Evolutionary conservation across 495 filamentous ascomycete species (phyloP), one percentile per base, ranked within the genome.

Genomic region (Viridothelium virens): DNA sequence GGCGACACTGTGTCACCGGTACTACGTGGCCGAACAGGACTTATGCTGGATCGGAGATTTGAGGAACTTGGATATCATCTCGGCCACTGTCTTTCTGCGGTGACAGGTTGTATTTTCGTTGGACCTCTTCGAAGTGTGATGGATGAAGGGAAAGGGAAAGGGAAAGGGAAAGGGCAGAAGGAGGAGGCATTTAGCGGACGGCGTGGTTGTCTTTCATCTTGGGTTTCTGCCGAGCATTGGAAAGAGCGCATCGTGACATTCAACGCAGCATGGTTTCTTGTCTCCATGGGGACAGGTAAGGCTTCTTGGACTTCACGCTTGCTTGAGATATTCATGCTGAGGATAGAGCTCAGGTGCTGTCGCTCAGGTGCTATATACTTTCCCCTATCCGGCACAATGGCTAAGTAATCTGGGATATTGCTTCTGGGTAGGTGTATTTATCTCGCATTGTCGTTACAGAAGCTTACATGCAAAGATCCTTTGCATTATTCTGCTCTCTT

Each of bases 311-410:
- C 5, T 47, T 11, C 2, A 31, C 12, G 18, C 4, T 2, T 6
- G 39, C 53, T 39, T 34, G 47, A 4, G 48, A 59, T 9, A 5
- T 18, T 9, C 7, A 36, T 59, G 31, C 53, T 59, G 53, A 59
- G 7, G 6, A 10, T 36, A 5, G 7, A 34, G 14, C 53, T 9
- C 53, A 59, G 53, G 53, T 36, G 53, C 53, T 18, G 31, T 61
- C n/a, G 37, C 56, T 3, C 53, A 59, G 64, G 36, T 61, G 25
- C 25, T 66, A 5, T 50, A 38, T 25, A 66, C 61, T 56, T 66
- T 66, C 34, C 64, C 64, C 5, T 66, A 66, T 61, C 64, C 64
- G 7, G 10, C 33, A 16, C 37, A 39, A n/a, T 66, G 64, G 64
- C 16, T 66, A n/a, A 38, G 41, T 2, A 46, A 39, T 34, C 31